A percentile compares a stretch with the other conserved stretches of the same genome.
Evolutionary conservation across 2,329 filamentous ascomycete genomes (phyloP).

Genomic region (Aspergillus texensis): DNA sequence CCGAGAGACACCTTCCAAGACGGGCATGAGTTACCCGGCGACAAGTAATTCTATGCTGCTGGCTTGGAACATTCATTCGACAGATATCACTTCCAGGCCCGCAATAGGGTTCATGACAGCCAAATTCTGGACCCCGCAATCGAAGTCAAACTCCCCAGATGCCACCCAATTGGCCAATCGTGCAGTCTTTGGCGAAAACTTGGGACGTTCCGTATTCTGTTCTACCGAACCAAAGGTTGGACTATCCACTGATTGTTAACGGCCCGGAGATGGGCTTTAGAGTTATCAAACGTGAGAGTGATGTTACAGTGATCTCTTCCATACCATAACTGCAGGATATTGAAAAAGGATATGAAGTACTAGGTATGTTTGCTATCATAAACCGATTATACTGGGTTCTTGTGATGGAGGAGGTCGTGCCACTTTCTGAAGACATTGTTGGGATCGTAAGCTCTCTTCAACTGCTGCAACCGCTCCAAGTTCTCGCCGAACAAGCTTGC

Average conservation of each 20-base stretch:
- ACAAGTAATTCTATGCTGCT: neutral
- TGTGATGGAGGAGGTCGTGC: slow-evolving; percentile 5
- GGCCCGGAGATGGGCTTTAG: no score
- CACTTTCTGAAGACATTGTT: slow-evolving; percentile 14
- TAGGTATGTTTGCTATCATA: no score
- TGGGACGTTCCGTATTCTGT: neutral
- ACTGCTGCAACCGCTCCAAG: slow-evolving; percentile 9
- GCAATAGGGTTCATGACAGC: neutral
- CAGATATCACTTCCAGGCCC: neutral
- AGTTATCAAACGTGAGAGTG: neutral
- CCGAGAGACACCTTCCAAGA: neutral
- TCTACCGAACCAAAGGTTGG: neutral
- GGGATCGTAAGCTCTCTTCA: slow-evolving; percentile 12
- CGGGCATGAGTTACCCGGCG: neutral
- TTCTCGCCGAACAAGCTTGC: slow-evolving; percentile 8
- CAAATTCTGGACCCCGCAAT: neutral
- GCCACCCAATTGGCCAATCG: neutral
- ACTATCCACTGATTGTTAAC: no score
- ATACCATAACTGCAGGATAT: neutral
- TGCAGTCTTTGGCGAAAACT: neutral
- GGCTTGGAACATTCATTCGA: neutral
- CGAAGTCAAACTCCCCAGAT: neutral
- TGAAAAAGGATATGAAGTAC: no score
- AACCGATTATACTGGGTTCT: neutral
- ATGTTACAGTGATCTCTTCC: neutral